phyloP scores from a whole-genome alignment of 805 yeast species.

The Starmerella asiatica region DNA sequence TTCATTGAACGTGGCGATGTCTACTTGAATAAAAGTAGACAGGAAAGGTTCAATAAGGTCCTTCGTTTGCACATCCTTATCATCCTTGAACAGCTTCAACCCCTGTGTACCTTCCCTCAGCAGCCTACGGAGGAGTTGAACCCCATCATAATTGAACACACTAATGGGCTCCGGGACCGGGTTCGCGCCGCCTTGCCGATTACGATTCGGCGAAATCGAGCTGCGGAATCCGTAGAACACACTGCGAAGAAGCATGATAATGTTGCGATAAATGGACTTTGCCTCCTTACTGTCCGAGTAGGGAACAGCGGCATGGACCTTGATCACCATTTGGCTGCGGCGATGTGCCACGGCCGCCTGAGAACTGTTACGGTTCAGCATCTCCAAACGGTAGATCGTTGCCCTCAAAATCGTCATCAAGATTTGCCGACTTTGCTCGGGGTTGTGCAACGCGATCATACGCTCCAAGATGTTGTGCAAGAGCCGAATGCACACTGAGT shows the following conservation, averaged over 20 bases:
- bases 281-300: conserved; percentile 76
- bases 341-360: conserved; percentile 32
- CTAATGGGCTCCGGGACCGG: conserved; percentile 42
- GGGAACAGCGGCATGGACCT: conserved; percentile 36
- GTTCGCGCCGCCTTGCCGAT: conserved; percentile 54
- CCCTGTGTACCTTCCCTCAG: conserved; percentile 79
- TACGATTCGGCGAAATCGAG: conserved; percentile 75
- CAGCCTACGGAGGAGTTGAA: conserved; percentile 56
- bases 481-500: conserved; percentile 90
- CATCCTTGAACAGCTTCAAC: conserved; percentile 51
- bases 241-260: conserved; percentile 81
- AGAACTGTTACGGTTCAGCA: conserved; percentile 41
- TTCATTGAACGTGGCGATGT: conserved; percentile 91
- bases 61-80: conserved; percentile 59
- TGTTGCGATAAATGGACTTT: conserved; percentile 69
- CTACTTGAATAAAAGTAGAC: conserved; percentile 82
- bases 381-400: conserved; percentile 65
- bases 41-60: conserved; percentile 94
- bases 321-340: conserved; percentile 27
- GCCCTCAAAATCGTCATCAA: conserved; percentile 78
- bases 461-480: conserved; percentile 78
- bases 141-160: conserved; percentile 53
- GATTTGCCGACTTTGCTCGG: conserved; percentile 69
- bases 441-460: conserved; percentile 66
- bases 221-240: conserved; percentile 70